A percentile compares a stretch with the other conserved stretches of the same genome.
phyloP scores from a whole-genome alignment of 2,329 filamentous ascomycete genomes.

The Graphilbum ipis-grandicollis region DNA sequence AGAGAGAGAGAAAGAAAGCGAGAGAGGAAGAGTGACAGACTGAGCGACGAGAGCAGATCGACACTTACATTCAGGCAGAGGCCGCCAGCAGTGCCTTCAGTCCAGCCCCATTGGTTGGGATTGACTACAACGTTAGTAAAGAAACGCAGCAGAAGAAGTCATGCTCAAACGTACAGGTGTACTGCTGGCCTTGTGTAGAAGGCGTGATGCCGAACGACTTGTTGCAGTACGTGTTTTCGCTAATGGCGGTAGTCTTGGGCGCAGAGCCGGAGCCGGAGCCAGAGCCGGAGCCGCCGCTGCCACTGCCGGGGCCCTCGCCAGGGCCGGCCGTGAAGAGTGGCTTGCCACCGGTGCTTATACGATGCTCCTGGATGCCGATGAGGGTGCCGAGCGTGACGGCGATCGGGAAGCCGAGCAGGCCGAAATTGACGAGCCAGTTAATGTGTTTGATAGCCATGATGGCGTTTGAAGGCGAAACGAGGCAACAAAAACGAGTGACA shows the following conservation, averaged over 20 bases:
- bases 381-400: constrained; percentile 20
- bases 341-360: constrained; percentile 21
- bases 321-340: constrained; percentile 20
- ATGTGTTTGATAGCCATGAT: constrained; percentile 18
- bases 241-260: constrained; percentile 14
- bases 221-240: constrained; percentile 22
- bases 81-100: constrained; percentile 17
- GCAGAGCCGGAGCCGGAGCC: constrained; percentile 9
- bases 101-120: constrained; percentile 36
- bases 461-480: neutral
- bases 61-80: constrained; percentile 37
- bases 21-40: too few species aligned
- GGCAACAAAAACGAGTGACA: neutral
- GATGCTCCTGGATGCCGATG: constrained; percentile 27
- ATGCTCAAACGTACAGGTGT: constrained; percentile 22
- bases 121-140: constrained; percentile 22
- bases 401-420: constrained; percentile 27
- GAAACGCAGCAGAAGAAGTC: neutral
- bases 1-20: too few species aligned
- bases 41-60: too few species aligned
- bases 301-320: constrained; percentile 2
- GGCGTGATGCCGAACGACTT: constrained; percentile 27
- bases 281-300: constrained; percentile 3
- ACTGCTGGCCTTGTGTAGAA: constrained; percentile 23
- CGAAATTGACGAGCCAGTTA: constrained; percentile 30